Evolutionary conservation across 2,329 filamentous ascomycete genomes (phyloP).

Genomic region (Fusarium piperis): DNA sequence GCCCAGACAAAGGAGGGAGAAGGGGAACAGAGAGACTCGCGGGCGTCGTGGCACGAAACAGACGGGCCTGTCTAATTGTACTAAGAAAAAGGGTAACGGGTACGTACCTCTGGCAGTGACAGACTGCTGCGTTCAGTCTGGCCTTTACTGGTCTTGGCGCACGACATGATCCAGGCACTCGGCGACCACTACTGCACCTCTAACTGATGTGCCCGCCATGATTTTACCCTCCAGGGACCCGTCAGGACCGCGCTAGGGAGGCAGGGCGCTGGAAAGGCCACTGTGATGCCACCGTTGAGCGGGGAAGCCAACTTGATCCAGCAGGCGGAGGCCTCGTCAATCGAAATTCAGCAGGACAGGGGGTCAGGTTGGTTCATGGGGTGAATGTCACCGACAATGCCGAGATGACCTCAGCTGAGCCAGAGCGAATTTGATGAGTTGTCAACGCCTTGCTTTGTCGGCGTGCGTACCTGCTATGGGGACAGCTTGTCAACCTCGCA

Average conservation of each 20-base stretch:
- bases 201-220: slow-evolving; percentile 24
- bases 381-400: slow-evolving; percentile 21
- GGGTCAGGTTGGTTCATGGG: not conserved
- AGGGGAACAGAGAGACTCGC: slow-evolving; percentile 17
- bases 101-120: slow-evolving; percentile 21
- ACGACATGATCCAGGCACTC: slow-evolving; percentile 31
- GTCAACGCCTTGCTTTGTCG: not conserved
- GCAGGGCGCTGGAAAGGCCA: slow-evolving; percentile 8
- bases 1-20: slow-evolving; percentile 20
- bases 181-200: slow-evolving; percentile 28
- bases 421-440: not conserved
- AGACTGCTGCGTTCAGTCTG: slow-evolving; percentile 31
- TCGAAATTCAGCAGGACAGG: slow-evolving; percentile 33
- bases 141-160: slow-evolving; percentile 36
- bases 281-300: slow-evolving; percentile 10
- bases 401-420: slow-evolving; percentile 25
- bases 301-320: not conserved
- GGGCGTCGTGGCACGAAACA: slow-evolving; percentile 35
- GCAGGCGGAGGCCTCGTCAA: slow-evolving; percentile 33
- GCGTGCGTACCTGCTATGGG: not conserved
- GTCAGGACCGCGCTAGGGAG: slow-evolving; percentile 4
- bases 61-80: slow-evolving; percentile 21
- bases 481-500: not conserved
- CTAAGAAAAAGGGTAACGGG: slow-evolving; percentile 22
- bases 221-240: not conserved